A percentile compares a stretch with the other conserved stretches of the same genome.
Conservation (phyloP, 176 grass and related monocot species). For the Chloris gayana region DNA sequence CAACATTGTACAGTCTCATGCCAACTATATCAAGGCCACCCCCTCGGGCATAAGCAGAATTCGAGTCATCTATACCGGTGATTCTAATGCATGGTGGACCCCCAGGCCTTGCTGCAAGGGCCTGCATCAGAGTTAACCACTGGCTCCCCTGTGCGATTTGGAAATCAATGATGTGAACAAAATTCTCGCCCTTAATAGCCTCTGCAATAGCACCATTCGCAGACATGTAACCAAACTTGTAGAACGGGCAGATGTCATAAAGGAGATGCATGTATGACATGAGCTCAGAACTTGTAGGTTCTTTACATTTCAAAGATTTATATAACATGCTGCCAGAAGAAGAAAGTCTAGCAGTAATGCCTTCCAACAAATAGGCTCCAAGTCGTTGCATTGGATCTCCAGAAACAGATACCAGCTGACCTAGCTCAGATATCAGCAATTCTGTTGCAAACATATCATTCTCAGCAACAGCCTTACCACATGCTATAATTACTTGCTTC, state of each 20-base stretch:
- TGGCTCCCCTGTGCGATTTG: slow-evolving; percentile 79
- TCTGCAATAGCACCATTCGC: slow-evolving; percentile 77
- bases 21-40: slow-evolving; percentile 73
- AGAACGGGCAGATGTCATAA: slow-evolving; percentile 76
- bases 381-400: slow-evolving; percentile 73
- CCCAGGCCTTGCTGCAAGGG: slow-evolving; percentile 57
- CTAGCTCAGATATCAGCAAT: slow-evolving; percentile 60
- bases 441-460: slow-evolving; percentile 50
- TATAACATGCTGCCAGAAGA: slow-evolving; percentile 71
- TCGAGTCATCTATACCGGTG: slow-evolving; percentile 72
- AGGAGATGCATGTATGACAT: slow-evolving; percentile 76
- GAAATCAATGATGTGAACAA: slow-evolving; percentile 81
- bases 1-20: slow-evolving; percentile 42
- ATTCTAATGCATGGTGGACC: slow-evolving; percentile 64
- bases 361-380: slow-evolving; percentile 78
- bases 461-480: slow-evolving; percentile 61
- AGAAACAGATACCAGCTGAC: slow-evolving; percentile 65
- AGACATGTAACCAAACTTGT: slow-evolving; percentile 82
- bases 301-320: slow-evolving; percentile 81
- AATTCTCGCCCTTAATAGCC: slow-evolving; percentile 67
- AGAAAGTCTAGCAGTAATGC: slow-evolving; percentile 68
- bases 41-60: slow-evolving; percentile 58
- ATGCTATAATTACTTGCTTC: slow-evolving; percentile 63
- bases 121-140: slow-evolving; percentile 70
- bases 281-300: slow-evolving; percentile 72